These are phyloP conservation scores for Blastocrithidia nonstop DNA, from an alignment of 208 protist species.

Conservation along the genomic window DNA sequence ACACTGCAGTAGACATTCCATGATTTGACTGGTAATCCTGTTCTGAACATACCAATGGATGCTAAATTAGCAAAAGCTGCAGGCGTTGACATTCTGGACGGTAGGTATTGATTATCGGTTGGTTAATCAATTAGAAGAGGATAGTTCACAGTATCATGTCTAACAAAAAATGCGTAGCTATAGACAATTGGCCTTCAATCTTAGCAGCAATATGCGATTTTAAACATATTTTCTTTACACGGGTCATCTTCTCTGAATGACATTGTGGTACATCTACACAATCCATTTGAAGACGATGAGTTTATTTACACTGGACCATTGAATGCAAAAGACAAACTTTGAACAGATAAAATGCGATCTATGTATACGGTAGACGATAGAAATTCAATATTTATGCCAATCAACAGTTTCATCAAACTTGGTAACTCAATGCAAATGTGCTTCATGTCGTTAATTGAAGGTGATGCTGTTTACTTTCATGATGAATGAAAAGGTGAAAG, in stretches of 20 bases:
- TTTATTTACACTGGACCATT: constrained; percentile 43
- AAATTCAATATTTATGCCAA: constrained; percentile 39
- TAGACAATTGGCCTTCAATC: constrained; percentile 27
- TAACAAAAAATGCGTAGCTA: constrained; percentile 20
- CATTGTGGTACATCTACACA: constrained; percentile 60
- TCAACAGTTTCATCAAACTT: constrained; percentile 27
- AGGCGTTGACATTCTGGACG: constrained; percentile 41
- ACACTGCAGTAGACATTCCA: constrained; percentile 56
- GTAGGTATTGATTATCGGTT: constrained; percentile 34
- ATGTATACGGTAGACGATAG: constrained; percentile 27
- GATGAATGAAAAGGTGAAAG: constrained; percentile 24
- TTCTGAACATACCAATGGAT: constrained; percentile 51
- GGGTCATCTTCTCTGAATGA: constrained; percentile 24
- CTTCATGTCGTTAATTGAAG: constrained; percentile 36
- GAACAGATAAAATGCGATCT: constrained; percentile 21
- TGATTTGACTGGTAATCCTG: constrained; percentile 65
- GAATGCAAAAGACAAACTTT: constrained; percentile 26
- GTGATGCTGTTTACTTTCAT: constrained; percentile 13
- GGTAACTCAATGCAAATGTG: constrained; percentile 35
- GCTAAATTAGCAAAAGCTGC: constrained; percentile 39
- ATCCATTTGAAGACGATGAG: too few relatives aligned
- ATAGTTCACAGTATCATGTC: constrained; percentile 25
- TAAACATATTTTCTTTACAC: constrained; percentile 17
- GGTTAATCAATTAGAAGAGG: constrained; percentile 15
- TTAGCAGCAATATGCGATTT: constrained; percentile 40